Percentiles rank a stretch among this genome's conserved stretches.
Conservation (phyloP, 2,329 filamentous ascomycete species). For the Aspergillus novofumigatus region DNA sequence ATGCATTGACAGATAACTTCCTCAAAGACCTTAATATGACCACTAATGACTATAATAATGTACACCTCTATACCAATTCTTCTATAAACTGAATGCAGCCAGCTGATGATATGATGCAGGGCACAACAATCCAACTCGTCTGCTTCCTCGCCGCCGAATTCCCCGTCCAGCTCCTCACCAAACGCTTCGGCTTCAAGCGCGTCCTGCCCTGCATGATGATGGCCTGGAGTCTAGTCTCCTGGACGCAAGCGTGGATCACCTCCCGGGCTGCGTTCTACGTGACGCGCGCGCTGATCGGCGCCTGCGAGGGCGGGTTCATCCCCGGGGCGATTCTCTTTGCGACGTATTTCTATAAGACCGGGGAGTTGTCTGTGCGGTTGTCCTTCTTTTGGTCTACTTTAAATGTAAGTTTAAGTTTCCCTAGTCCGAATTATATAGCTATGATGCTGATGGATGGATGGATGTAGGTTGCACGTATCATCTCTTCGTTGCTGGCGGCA, state of each 20-base stretch:
- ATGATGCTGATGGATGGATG: not conserved
- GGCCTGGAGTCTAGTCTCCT: slow-evolving; percentile 42
- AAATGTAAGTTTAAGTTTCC: slow-evolving; percentile 20
- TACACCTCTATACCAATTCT: slow-evolving; percentile 1
- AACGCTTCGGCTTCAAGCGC: slow-evolving; percentile 43
- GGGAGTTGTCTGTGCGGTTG: slow-evolving; percentile 40
- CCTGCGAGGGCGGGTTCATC: slow-evolving; percentile 36
- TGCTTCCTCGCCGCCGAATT: slow-evolving; percentile 37
- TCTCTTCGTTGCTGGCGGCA: slow-evolving; percentile 37
- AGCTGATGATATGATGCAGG: slow-evolving; percentile 5
- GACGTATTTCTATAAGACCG: slow-evolving; percentile 41
- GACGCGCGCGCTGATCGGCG: slow-evolving; percentile 38
- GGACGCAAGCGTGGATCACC: slow-evolving; percentile 32
- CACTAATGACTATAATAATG: slow-evolving; percentile 39
- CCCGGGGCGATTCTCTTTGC: slow-evolving; percentile 39
- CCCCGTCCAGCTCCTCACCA: slow-evolving; percentile 46
- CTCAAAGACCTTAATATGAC: slow-evolving; percentile 31
- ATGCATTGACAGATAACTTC: slow-evolving; percentile 35
- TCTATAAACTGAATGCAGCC: not conserved
- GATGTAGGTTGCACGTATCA: slow-evolving; percentile 26
- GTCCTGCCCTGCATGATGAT: slow-evolving; percentile 46
- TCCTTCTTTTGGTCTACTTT: slow-evolving; percentile 43
- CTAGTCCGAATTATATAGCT: too few species aligned
- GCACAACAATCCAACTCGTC: slow-evolving; percentile 21
- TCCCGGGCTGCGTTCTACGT: slow-evolving; percentile 33